A percentile compares a stretch with the other conserved stretches of the same genome.
Evolutionary conservation across 2,329 filamentous ascomycete species (phyloP).

Genomic region (Penicillium occitanis): DNA sequence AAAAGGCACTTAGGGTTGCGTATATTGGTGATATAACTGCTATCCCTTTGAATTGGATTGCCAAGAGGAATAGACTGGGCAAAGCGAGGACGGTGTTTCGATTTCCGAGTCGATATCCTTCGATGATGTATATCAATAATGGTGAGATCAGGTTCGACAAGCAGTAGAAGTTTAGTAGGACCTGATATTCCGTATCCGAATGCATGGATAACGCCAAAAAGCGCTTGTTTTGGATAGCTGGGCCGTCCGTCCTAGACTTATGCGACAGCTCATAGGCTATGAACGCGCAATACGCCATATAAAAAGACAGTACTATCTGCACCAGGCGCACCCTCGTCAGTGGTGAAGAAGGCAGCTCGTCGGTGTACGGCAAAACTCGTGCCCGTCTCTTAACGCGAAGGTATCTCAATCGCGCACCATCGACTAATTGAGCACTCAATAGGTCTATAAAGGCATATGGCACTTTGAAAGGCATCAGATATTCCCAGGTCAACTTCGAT

Average conservation of each 20-base stretch:
- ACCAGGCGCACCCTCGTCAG: neutral
- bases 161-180: neutral
- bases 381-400: neutral
- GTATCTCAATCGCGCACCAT: neutral
- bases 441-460: neutral
- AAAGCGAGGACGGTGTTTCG: neutral
- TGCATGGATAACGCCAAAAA: neutral
- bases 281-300: neutral
- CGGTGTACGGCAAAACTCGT: neutral
- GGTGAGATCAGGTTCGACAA: neutral
- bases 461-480: neutral
- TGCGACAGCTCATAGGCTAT: neutral
- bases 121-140: neutral
- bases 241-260: neutral
- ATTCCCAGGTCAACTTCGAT: neutral
- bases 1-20: neutral
- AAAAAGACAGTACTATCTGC: neutral
- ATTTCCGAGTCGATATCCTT: neutral
- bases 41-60: neutral
- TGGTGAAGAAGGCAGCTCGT: neutral
- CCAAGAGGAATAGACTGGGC: neutral
- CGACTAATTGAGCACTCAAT: neutral
- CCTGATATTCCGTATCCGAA: neutral
- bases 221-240: no score
- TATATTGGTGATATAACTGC: neutral